Evolutionary conservation across 768 basidiomycete genomes (phyloP), one percentile per base, ranked within the genome.

Genomic region (Omphalotus guepiniiformis): DNA sequence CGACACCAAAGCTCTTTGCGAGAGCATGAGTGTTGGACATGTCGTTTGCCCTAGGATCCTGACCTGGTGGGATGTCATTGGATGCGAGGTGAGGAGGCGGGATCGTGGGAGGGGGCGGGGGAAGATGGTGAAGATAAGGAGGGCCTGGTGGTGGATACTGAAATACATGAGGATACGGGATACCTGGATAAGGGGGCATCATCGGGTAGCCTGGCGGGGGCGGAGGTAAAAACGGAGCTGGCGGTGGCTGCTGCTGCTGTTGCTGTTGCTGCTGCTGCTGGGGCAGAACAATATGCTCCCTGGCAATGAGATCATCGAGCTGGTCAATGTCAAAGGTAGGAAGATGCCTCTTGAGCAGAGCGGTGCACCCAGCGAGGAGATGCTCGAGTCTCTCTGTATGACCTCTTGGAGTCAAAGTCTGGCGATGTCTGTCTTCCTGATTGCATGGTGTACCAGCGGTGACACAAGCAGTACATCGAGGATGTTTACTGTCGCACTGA

Each of bases 401-500:
- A 28, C 89, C 90, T 32, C 90, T 75, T 2, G 85, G 86, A 41
- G 88, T 91, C 58, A 93, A 78, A 1, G 85, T 89, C 75, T 91
- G 87, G 32, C 89, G 73, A 66, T 93, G 88, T 39, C 90, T 73
- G 70, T 93, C 90, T 59, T 93, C 90, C 62, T 93, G 90, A 60
- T 91, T 82, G 69, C 90, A 93, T 35, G 76, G 63, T 0, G 83
- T 85, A 55, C 84, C 84, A 0, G 89, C 87, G 7, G 84, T 85
- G 30, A 85, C 79, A 61, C 90, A 93, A 29, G 90, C 86, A 15
- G 86, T 87, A 61, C 90, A 93, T 65, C 85, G 71, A 29, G 90
- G 90, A 63, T 90, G 88, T 62, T 90, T 91, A 6, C 88, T 91
- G 66, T 93, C 90, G 76, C 90, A 93, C 90, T 93, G 61, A 13